phyloP scores from a whole-genome alignment of 2,329 filamentous ascomycete genomes.

The Pseudocercospora pini-densiflorae region DNA sequence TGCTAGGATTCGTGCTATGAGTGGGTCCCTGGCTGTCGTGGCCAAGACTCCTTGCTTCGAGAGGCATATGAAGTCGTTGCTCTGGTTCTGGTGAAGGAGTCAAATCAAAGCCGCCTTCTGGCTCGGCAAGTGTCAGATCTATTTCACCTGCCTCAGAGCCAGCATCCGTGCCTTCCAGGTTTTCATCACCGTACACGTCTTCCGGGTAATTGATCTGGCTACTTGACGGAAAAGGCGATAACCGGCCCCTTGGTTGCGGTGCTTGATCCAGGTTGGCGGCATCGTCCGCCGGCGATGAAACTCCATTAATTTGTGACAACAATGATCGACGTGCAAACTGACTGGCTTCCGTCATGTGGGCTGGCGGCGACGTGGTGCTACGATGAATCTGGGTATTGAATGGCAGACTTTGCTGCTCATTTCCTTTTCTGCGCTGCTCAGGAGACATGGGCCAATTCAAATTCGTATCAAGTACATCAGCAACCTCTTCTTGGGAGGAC shows the following conservation, averaged over 20 bases:
- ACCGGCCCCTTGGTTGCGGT: constrained; percentile 1
- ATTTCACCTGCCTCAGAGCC: constrained; percentile 22
- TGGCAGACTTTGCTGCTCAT: not conserved
- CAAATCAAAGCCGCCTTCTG: constrained; percentile 33
- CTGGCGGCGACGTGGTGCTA: not conserved
- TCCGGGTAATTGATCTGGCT: constrained; percentile 5
- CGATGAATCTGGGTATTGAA: constrained; percentile 12
- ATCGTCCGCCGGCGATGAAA: not conserved
- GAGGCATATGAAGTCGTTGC: not conserved
- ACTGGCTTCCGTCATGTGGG: constrained; percentile 5
- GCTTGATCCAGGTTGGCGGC: too few species aligned
- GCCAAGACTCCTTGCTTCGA: not conserved
- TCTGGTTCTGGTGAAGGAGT: constrained; percentile 19
- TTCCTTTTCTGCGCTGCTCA: constrained; percentile 4
- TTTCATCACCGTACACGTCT: constrained; percentile 8
- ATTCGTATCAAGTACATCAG: not conserved
- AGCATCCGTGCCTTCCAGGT: constrained; percentile 16
- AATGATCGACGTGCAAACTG: not conserved
- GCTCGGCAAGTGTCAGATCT: constrained; percentile 35
- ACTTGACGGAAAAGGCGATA: not conserved
- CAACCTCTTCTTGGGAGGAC: constrained; percentile 1
- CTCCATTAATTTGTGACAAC: not conserved
- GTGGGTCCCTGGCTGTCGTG: not conserved
- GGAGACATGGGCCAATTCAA: constrained; percentile 25
- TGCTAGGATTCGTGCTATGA: not conserved